Base-by-base conservation (phyloP, 2,329 filamentous ascomycete genomes). In the Sphaerulina vaccinii region DNA sequence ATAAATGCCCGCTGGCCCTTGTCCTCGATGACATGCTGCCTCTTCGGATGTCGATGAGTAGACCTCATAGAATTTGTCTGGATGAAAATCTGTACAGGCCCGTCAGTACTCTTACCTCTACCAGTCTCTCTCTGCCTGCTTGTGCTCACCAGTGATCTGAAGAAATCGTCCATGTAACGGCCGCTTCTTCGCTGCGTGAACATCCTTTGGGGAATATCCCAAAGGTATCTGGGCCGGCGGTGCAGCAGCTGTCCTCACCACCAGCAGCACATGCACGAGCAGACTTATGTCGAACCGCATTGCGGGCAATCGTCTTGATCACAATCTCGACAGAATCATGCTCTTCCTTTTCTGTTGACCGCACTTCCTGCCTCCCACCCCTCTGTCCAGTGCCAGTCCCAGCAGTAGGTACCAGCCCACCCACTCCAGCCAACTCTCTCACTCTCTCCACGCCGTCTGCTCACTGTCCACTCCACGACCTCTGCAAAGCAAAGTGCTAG, bases 51-150 rank as follows among this genome's bases (percentile, higher is more conserved):
- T 87, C 19, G 87, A 87, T 9, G 88, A 81, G 69, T 91, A 86
- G 6, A 81, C 71, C 70, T 89, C 85, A 78, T 96, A 99, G 71
- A 88, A 88, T 37, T 83, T 82, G 70, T 99, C 93, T 40, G 90
- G 90, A 66, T 99, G 93, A 62, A 97, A 81, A 73, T 99, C 93
- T 96, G 48, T n/a, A n/a, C n/a, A n/a, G n/a, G n/a, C n/a, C n/a
- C n/a, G n/a, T n/a, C n/a, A n/a, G n/a, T n/a, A n/a, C n/a, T n/a
- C n/a, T n/a, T n/a, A n/a, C n/a, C n/a, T n/a, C n/a, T n/a, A n/a
- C n/a, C n/a, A n/a, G n/a, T n/a, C n/a, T n/a, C n/a, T n/a, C n/a
- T n/a, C n/a, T n/a, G n/a, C n/a, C n/a, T n/a, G n/a, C n/a, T n/a
- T n/a, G n/a, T n/a, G n/a, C 78, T 56, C 75, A 92, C 89, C 90